These are phyloP conservation scores for Neofusicoccum ribis DNA, from an alignment of 2,329 filamentous ascomycete species.

Conservation along the genomic window DNA sequence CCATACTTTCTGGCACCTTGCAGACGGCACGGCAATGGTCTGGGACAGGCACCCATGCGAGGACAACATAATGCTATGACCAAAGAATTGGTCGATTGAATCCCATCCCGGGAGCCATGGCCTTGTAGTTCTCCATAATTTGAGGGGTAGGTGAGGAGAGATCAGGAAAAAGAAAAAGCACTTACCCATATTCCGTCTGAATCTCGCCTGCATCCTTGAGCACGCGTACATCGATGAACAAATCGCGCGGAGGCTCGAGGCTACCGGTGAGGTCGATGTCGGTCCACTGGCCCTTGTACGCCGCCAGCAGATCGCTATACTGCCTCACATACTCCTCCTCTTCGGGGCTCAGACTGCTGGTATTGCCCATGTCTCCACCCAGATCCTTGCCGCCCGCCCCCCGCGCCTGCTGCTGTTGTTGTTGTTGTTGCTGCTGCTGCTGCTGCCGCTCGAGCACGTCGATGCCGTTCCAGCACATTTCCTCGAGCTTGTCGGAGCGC, in stretches of 20 bases:
- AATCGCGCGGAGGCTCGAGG: slow-evolving; percentile 86
- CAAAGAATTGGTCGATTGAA: not conserved
- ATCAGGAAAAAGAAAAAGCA: slow-evolving; percentile 24
- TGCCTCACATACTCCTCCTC: slow-evolving; percentile 77
- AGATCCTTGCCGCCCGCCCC: slow-evolving; percentile 35
- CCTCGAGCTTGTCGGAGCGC: slow-evolving; percentile 86
- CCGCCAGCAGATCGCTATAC: slow-evolving; percentile 88
- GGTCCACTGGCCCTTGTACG: slow-evolving; percentile 97
- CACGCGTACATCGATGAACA: slow-evolving; percentile 96
- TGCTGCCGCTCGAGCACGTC: slow-evolving; percentile 74
- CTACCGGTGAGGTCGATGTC: slow-evolving; percentile 95
- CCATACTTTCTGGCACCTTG: not conserved
- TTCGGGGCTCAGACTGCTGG: slow-evolving; percentile 85
- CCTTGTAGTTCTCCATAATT: slow-evolving; percentile 2
- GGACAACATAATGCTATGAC: too few relatives aligned
- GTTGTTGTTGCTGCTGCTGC: slow-evolving; percentile 56
- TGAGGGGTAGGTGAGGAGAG: slow-evolving; percentile 19
- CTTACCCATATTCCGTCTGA: slow-evolving; percentile 96
- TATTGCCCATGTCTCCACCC: slow-evolving; percentile 50
- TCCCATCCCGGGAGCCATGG: not conserved
- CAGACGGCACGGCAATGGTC: not conserved
- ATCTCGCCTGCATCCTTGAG: slow-evolving; percentile 97
- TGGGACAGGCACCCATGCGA: too few relatives aligned
- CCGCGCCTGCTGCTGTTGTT: slow-evolving; percentile 37
- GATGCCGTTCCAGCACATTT: slow-evolving; percentile 86